Conservation (phyloP, 306 rosid species). For the Rubus parviflorus region DNA sequence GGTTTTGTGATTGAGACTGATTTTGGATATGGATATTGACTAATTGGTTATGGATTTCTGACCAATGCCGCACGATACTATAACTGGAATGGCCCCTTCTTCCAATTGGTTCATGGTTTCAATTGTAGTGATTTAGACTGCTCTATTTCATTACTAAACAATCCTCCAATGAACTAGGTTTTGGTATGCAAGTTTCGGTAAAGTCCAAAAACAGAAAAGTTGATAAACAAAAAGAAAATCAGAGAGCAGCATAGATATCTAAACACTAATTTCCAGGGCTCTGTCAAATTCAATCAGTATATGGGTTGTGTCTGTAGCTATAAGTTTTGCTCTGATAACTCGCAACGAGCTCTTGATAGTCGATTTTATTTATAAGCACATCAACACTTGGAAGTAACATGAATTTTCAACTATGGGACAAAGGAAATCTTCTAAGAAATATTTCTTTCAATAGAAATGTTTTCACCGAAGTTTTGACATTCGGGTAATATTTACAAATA, state of each 20-base stretch:
- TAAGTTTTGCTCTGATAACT: too few species aligned
- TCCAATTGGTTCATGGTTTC: not conserved
- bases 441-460: not conserved
- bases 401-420: not conserved
- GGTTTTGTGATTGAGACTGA: constrained; percentile 16
- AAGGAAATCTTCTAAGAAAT: not conserved
- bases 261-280: not conserved
- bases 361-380: not conserved
- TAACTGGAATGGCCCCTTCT: not conserved
- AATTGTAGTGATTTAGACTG: not conserved
- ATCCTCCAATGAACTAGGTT: too few species aligned
- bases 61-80: not conserved
- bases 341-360: too few species aligned
- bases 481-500: not conserved
- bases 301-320: too few species aligned
- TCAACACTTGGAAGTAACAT: not conserved
- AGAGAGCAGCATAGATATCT: not conserved
- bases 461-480: not conserved
- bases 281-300: too few species aligned
- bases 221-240: too few species aligned
- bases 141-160: too few species aligned
- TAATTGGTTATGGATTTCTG: constrained; percentile 1
- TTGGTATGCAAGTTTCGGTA: too few species aligned
- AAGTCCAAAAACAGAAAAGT: too few species aligned
- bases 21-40: constrained; percentile 11